Evolutionary conservation across 2,329 filamentous ascomycete genomes (phyloP), one percentile per base, ranked within the genome.

Genomic region (Niveomyces coronatus): DNA sequence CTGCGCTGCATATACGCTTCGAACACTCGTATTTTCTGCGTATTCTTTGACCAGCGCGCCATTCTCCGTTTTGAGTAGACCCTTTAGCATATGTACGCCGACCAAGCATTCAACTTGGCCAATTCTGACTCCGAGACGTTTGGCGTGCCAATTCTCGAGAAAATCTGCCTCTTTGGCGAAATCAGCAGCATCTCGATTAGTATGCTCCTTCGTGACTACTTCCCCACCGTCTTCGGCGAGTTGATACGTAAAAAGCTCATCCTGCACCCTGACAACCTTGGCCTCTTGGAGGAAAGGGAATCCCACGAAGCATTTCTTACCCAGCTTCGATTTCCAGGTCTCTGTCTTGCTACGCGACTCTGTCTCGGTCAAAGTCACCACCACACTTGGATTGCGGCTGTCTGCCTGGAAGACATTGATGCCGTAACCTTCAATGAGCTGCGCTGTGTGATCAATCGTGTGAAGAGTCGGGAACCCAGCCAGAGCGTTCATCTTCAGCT

Each of bases 221-320:
- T 82, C 76, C 28, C 68, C 68, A 42, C 76, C 76, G 44, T 78
- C 71, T 23, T 79, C 68, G 2, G 81, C 71, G 24, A 91, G 65
- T 14, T 79, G 69, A 53, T 95, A 98, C 50, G 84, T 82, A 55
- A 96, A 96, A 19, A 96, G 68, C 57, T 96, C 89, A 55, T 98
- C 91, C 1, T 87, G 89, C 2, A 96, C 85, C 39, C 79, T 81
- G 36, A 85, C 71, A 20, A 98, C 79, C 62, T 89, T 89, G 37
- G 85, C 91, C 62, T 98, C 93, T 50, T 94, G 85, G 46, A 98
- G 64, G 64, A 95, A 98, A 1, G 91, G 91, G 53, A 94, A 98
- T 26, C 89, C 88, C 44, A 96, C 84, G 55, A 86, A 86, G 43
- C 94, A 88, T 43, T 80, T 79, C 58, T 89, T 75, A 31, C 88